Conservation (phyloP, 2,329 filamentous ascomycete genomes). For the Aureobasidium namibiae region DNA sequence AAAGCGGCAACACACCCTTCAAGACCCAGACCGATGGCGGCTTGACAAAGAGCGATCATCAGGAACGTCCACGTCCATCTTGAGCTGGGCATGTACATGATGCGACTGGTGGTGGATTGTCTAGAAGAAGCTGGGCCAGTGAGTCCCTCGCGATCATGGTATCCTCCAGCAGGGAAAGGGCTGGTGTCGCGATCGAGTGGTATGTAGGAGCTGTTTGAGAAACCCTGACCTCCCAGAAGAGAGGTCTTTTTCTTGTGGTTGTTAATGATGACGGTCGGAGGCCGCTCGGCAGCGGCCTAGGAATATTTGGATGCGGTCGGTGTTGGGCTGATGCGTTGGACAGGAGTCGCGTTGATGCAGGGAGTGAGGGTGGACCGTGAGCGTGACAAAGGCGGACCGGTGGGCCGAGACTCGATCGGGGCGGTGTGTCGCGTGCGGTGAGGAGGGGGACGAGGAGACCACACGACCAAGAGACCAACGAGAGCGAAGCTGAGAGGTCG, state of each 20-base stretch:
- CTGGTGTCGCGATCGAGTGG: conserved; percentile 38
- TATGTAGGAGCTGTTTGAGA: conserved; percentile 28
- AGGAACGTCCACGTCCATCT: conserved; percentile 87
- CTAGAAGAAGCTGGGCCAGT: conserved; percentile 24
- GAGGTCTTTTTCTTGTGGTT: conserved; percentile 49
- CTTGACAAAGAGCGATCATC: conserved; percentile 64
- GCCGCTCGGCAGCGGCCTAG: conserved; percentile 11
- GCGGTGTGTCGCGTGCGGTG: conserved; percentile 8
- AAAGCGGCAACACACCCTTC: conserved; percentile 62
- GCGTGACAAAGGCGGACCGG: not conserved
- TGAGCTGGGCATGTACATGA: conserved; percentile 71
- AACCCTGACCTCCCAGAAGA: conserved; percentile 43
- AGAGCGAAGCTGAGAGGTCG: not conserved
- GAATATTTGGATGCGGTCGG: not conserved
- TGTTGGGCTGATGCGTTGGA: not conserved
- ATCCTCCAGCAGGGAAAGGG: conserved; percentile 37
- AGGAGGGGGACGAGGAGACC: too few species aligned
- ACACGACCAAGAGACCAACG: not conserved
- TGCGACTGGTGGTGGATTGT: conserved; percentile 32
- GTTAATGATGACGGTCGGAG: conserved; percentile 40
- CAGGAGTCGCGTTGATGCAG: not conserved
- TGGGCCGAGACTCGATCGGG: not conserved
- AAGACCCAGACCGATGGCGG: conserved; percentile 69
- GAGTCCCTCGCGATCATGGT: conserved; percentile 46
- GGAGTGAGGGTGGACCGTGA: not conserved